A percentile compares a stretch with the other conserved stretches of the same genome.
phyloP scores from a whole-genome alignment of 2,329 filamentous ascomycete species.

The Hirsutella rhossiliensis region DNA sequence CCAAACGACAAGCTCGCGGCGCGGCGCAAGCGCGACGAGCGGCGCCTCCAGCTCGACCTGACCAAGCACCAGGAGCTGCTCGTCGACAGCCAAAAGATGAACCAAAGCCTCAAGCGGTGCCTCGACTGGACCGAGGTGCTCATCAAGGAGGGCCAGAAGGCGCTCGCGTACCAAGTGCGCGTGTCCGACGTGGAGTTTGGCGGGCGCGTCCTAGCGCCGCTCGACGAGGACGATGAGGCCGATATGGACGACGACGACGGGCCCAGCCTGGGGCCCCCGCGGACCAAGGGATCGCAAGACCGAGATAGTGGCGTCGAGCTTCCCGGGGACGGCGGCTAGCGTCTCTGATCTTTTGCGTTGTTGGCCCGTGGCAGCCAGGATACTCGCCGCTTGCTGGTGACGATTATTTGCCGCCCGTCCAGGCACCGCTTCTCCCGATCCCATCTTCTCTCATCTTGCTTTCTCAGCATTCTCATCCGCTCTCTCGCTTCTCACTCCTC shows the following conservation, averaged over 20 bases:
- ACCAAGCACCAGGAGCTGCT: conserved; percentile 81
- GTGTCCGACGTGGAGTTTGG: conserved; percentile 72
- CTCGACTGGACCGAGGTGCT: conserved; percentile 82
- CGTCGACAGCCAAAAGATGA: conserved; percentile 86
- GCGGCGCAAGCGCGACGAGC: conserved; percentile 64
- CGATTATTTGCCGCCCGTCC: too few species aligned
- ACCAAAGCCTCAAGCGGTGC: conserved; percentile 84
- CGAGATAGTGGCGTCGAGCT: conserved; percentile 42
- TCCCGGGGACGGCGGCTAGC: conserved; percentile 24
- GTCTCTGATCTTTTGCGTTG: not conserved
- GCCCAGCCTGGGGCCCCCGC: conserved; percentile 13
- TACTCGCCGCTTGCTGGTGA: too few species aligned
- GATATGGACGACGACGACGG: conserved; percentile 26
- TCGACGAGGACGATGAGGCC: conserved; percentile 66
- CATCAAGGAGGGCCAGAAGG: conserved; percentile 79
- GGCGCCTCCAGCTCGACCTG: conserved; percentile 72
- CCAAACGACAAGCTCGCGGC: conserved; percentile 19
- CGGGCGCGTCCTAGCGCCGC: conserved; percentile 59
- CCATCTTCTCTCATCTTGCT: not conserved
- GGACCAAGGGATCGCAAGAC: conserved; percentile 30
- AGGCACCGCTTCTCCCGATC: conserved; percentile 1
- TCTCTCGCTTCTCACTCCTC: not conserved
- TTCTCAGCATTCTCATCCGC: not conserved
- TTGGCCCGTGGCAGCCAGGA: too few species aligned
- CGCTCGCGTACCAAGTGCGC: conserved; percentile 69